Evolutionary conservation across 306 rosid genomes (phyloP), one percentile per base, ranked within the genome.

Genomic region (Prunus fruticosa): DNA sequence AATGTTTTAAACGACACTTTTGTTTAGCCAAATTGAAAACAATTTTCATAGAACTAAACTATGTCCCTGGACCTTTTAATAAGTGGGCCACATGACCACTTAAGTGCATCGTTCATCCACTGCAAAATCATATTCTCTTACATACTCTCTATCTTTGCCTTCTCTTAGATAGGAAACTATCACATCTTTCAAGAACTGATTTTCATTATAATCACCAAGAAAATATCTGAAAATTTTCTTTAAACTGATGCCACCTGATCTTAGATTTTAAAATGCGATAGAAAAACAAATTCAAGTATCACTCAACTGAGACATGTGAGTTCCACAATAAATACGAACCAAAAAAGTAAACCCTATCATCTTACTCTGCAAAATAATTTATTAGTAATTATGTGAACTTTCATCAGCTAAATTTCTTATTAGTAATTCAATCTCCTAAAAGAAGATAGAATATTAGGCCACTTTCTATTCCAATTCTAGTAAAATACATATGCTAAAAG

Each of bases 281-380:
- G 10, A 5, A 62, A 22, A 16, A 60, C 20, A 62, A 28, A 27
- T 28, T 62, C 57, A 68, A 15, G n/a, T 8, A 25, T 22, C 15
- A 30, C 41, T 25, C 54, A 15, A 49, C 41, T 69, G 23, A 49
- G 41, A 28, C 7, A 19, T 27, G 43, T 19, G 5, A 49, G 38
- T 49, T 69, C 25, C 43, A 69, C 45, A 69, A 69, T 69, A 69
- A 69, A 49, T 69, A 58, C 16, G 18, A 47, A 69, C 58, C 58
- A 49, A 49, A 69, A 69, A 47, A 47, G 3, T 30, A 30, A 8
- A 19, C 68, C 68, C 22, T 23, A 64, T 64, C 3, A n/a, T 64
- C 47, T 64, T 27, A 61, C 20, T 14, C n/a, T 27, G 66, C n/a
- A 13, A 19, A 61, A 61, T 25, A 9, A 61, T 25, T 13, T 61